These are phyloP conservation scores for Monosporascus sp. DNA, from an alignment of 2,329 filamentous ascomycete species.

Conservation along the genomic window DNA sequence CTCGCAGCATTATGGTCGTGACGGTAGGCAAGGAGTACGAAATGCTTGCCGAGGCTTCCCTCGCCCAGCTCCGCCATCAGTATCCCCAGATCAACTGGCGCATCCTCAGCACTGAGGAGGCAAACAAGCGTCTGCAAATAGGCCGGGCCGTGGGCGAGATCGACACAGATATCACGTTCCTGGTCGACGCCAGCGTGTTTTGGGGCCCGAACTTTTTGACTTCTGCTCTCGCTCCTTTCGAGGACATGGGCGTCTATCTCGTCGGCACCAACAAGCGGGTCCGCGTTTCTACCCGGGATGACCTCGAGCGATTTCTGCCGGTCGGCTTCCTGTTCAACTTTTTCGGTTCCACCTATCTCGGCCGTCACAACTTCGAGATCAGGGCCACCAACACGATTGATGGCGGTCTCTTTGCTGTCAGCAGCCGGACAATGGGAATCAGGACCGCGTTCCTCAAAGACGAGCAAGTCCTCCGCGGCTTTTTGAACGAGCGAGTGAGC, in stretches of 20 bases:
- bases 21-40: slow-evolving; percentile 34
- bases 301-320: slow-evolving; percentile 9
- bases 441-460: slow-evolving; percentile 45
- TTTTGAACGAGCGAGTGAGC: slow-evolving; percentile 44
- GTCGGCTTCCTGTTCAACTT: slow-evolving; percentile 43
- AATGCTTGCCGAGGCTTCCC: slow-evolving; percentile 5
- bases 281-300: slow-evolving; percentile 7
- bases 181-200: slow-evolving; percentile 50
- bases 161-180: slow-evolving; percentile 37
- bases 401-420: slow-evolving; percentile 54
- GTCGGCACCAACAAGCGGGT: slow-evolving; percentile 55
- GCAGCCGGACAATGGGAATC: slow-evolving; percentile 49
- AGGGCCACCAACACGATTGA: slow-evolving; percentile 51
- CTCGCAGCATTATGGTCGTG: slow-evolving; percentile 37
- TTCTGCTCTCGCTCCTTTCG: slow-evolving; percentile 38
- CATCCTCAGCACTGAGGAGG: slow-evolving; percentile 25
- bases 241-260: slow-evolving; percentile 42
- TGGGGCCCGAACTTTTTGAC: slow-evolving; percentile 40
- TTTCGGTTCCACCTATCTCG: slow-evolving; percentile 54
- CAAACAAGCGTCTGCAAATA: slow-evolving; percentile 48
- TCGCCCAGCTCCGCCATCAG: slow-evolving; percentile 4
- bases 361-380: slow-evolving; percentile 59
- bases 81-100: slow-evolving; percentile 19
- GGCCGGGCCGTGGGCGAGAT: slow-evolving; percentile 32
- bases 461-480: slow-evolving; percentile 37